Percentiles rank a stretch among this genome's conserved stretches.
Evolutionary conservation across 2,329 filamentous ascomycete species (phyloP).

Genomic region (Diaporthe humulicola): DNA sequence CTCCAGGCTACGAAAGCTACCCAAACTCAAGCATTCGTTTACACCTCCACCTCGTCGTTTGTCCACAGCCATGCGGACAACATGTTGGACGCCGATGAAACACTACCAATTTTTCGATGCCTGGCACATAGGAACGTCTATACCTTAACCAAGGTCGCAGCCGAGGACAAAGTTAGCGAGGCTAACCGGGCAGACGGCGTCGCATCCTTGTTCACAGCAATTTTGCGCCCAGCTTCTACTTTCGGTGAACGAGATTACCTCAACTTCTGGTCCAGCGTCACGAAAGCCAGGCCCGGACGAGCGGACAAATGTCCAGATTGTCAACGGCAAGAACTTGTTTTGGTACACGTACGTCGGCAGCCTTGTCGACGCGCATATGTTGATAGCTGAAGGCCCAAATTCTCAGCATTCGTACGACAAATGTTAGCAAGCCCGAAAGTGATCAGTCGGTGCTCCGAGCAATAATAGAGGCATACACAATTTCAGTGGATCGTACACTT

Average conservation of each 20-base stretch:
- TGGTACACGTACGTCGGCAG: background rate
- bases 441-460: too few species aligned
- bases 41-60: slow-evolving; percentile 42
- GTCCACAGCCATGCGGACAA: slow-evolving; percentile 42
- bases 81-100: slow-evolving; percentile 41
- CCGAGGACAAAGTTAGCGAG: background rate
- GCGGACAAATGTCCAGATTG: slow-evolving; percentile 12
- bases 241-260: slow-evolving; percentile 20
- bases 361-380: slow-evolving; percentile 18
- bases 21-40: slow-evolving; percentile 41
- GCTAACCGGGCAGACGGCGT: background rate
- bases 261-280: background rate
- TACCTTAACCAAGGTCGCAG: slow-evolving; percentile 18
- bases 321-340: background rate
- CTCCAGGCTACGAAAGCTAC: slow-evolving; percentile 34
- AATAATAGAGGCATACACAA: too few species aligned
- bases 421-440: too few species aligned
- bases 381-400: background rate
- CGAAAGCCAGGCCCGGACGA: background rate
- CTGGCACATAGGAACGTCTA: slow-evolving; percentile 5
- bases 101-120: slow-evolving; percentile 13
- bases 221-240: background rate
- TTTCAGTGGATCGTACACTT: too few species aligned
- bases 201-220: slow-evolving; percentile 3
- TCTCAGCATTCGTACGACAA: too few species aligned